Conservation (phyloP, 371 early-diverging fungal species). For the Choanephora cucurbitarum region DNA sequence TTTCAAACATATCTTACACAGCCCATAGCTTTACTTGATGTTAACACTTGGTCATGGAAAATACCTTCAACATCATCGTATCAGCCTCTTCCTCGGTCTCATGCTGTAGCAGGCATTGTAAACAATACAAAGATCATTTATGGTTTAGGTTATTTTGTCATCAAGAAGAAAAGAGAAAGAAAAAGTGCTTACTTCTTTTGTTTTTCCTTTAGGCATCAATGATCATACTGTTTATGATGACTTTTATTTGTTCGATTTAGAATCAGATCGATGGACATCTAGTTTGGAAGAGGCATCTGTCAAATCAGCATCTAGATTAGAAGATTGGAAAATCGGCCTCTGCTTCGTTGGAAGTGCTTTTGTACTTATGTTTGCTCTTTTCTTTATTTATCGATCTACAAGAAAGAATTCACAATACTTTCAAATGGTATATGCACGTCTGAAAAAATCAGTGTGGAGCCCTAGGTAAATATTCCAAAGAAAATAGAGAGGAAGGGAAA, state of each 20-base stretch:
- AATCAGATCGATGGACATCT: conserved; percentile 20
- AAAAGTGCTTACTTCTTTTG: too few relatives aligned
- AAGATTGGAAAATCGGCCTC: conserved; percentile 12
- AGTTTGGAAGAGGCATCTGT: neutral
- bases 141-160: conserved; percentile 22
- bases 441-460: conserved; percentile 25
- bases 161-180: too few relatives aligned
- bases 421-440: neutral
- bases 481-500: neutral
- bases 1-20: conserved; percentile 35
- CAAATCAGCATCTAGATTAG: neutral
- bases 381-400: conserved; percentile 7
- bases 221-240: conserved; percentile 38
- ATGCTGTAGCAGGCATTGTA: conserved; percentile 26
- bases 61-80: conserved; percentile 27
- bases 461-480: conserved; percentile 30
- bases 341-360: conserved; percentile 6
- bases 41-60: conserved; percentile 28
- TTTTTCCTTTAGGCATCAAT: conserved; percentile 22
- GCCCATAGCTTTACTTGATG: conserved; percentile 32
- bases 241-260: conserved; percentile 30
- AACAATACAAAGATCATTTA: conserved; percentile 33
- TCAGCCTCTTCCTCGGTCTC: conserved; percentile 39
- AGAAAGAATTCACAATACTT: conserved; percentile 1
- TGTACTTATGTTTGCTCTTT: neutral